Evolutionary conservation across 2,329 filamentous ascomycete species (phyloP), one percentile per base, ranked within the genome.

Genomic region (Epichloe gansuensis): DNA sequence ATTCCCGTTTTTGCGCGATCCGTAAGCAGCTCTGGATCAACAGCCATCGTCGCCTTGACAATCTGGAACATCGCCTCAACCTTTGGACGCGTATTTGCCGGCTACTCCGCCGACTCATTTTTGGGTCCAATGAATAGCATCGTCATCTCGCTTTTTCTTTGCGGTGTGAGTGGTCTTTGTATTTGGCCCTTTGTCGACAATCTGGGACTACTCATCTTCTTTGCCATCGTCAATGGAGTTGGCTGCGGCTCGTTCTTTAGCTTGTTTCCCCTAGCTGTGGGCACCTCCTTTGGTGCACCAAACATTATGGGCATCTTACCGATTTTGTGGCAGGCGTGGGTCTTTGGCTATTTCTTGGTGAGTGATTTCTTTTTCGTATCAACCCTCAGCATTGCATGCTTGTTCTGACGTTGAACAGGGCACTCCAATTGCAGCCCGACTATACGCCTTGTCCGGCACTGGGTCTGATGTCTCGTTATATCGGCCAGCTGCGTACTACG

Each of bases 221-320:
- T 61, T n/a, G 55, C 61, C 31, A 51, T 62, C 8, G 48, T 63
- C 43, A 63, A 60, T 44, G 61, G 61, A 15, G 57, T 62, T 15
- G 61, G 61, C 3, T 63, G 61, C 27, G 61, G 61, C 3, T 60
- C 61, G 1, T 63, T 63, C 45, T 63, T 63, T 51, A 62, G 61
- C 40, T 50, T 63, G 3, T 62, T 61, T 8, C 60, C 61, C 2
- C 54, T 58, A 0, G 57, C 56, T 13, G 50, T 62, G 2, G 57
- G 57, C 8, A 51, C 55, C 11, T 53, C 57, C 0, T 63, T 63
- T 34, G 61, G 61, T 1, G 40, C 51, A 1, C 46, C 56, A 13
- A 63, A 63, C 35, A 58, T 55, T 3, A 54, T 63, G 51, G 58
- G 56, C 6, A 59, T 63, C 5, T 52, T 63, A 3, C 61, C 61